Percentiles rank a stretch among this genome's conserved stretches.
Evolutionary conservation across 2,329 filamentous ascomycete genomes (phyloP).

Genomic region (Orbilia brochopaga): DNA sequence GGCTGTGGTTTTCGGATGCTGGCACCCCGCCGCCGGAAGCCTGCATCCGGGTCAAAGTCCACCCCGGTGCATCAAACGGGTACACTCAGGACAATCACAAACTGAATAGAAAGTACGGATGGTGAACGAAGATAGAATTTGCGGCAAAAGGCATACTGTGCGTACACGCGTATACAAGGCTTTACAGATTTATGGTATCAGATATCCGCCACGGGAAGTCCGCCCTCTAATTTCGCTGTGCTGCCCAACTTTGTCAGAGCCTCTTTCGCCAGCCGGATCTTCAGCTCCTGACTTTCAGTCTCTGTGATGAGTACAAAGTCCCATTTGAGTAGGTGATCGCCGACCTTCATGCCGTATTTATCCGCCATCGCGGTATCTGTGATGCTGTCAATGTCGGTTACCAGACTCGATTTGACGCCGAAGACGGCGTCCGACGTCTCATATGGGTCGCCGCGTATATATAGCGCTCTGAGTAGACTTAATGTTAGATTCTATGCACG

Average conservation of each 20-base stretch:
- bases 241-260: conserved; percentile 71
- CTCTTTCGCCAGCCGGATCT: conserved; percentile 70
- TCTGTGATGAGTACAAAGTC: conserved; percentile 80
- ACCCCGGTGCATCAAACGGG: background rate
- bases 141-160: background rate
- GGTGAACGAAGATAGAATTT: no score
- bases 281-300: conserved; percentile 70
- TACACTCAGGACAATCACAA: no score
- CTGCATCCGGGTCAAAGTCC: conserved; percentile 12
- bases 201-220: conserved; percentile 74
- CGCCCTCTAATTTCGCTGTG: conserved; percentile 75
- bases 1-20: conserved; percentile 46
- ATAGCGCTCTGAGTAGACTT: conserved; percentile 64
- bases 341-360: conserved; percentile 70
- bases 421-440: conserved; percentile 85
- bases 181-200: no score
- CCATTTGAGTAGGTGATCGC: conserved; percentile 69
- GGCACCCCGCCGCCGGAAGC: conserved; percentile 18
- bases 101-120: no score
- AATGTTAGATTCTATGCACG: conserved; percentile 5
- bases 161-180: background rate
- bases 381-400: conserved; percentile 69
- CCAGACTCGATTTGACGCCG: conserved; percentile 79
- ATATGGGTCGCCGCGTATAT: conserved; percentile 78
- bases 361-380: conserved; percentile 63